Base-by-base conservation (phyloP, 2,329 filamentous ascomycete genomes). In the Penicillium nordicum region DNA sequence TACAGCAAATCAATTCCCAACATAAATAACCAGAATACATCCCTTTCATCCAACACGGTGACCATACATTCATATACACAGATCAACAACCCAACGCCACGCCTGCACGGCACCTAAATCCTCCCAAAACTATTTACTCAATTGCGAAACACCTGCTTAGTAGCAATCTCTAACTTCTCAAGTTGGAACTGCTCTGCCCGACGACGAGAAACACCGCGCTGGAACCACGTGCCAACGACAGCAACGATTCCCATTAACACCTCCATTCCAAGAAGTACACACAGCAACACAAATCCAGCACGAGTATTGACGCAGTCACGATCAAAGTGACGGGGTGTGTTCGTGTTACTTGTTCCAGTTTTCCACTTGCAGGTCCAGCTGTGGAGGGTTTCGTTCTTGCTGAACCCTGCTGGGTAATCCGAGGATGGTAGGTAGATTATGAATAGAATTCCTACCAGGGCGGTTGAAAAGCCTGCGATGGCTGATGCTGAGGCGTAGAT, bases 351-450 rank as follows among this genome's bases (percentile, higher is more conserved):
- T 5, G 55, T 56, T 9, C 65, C 61, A 4, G 43, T 37, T 32
- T 69, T 67, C 73, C 73, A 76, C 53, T 74, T 76, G 60, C 74
- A 76, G 8, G 74, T 74, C 74, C 74, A 76, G 38, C 69, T 72
- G 18, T 72, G 66, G n/a, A 76, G 65, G 7, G 74, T 75, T 57
- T 76, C 73, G 34, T 68, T 69, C 1, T 58, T 27, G 36, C 56
- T 65, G 51, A 73, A 74, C 25, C 69, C 69, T 9, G 30, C 62
- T 6, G 66, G 71, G 34, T 66, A 69, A 5, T 56, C 63, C n/a
- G 70, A 67, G 23, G 59, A 63, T 1, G 69, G 71, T 6, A 58
- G 68, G 61, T 74, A 69, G 38, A 74, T 69, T 21, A 65, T 66
- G 50, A 75, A 73, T 1, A 68, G 38, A 2, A 76, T 58, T 11